A percentile compares a stretch with the other conserved stretches of the same genome.
Evolutionary conservation across 2,329 filamentous ascomycete species (phyloP).

Genomic region (Penicillium sp.): DNA sequence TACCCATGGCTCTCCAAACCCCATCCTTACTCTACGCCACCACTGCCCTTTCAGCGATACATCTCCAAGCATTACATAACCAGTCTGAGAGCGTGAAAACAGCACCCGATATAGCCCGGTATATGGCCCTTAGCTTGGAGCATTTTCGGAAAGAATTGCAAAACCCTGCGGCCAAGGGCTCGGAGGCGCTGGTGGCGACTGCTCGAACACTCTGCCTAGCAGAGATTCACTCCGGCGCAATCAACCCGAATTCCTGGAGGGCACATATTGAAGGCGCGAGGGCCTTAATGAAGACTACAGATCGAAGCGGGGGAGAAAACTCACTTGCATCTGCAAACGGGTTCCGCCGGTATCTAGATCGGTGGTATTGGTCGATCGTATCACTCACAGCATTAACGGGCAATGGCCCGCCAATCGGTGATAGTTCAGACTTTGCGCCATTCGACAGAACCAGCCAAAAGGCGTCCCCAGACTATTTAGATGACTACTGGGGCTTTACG

Average conservation of each 20-base stretch:
- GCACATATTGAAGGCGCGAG: conserved; percentile 45
- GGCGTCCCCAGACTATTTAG: conserved; percentile 36
- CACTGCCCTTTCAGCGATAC: conserved; percentile 44
- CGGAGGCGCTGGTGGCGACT: conserved; percentile 42
- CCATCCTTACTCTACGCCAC: conserved; percentile 46
- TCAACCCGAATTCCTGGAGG: conserved; percentile 43
- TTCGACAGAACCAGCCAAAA: conserved; percentile 13
- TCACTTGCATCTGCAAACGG: conserved; percentile 29
- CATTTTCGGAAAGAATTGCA: conserved; percentile 43
- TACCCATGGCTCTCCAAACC: conserved; percentile 47
- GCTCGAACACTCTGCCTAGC: conserved; percentile 45
- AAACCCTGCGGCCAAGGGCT: conserved; percentile 29
- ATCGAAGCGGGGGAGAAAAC: conserved; percentile 15
- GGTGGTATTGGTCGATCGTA: conserved; percentile 45
- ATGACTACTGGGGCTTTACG: conserved; percentile 46
- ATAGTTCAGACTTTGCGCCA: conserved; percentile 16
- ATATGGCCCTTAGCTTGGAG: conserved; percentile 43
- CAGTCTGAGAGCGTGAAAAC: conserved; percentile 38
- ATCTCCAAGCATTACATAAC: conserved; percentile 39
- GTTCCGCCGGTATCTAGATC: conserved; percentile 40
- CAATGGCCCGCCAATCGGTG: conserved; percentile 38
- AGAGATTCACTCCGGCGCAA: conserved; percentile 43
- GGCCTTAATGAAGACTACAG: conserved; percentile 35
- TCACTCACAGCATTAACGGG: conserved; percentile 43
- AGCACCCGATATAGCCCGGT: conserved; percentile 37